Base-by-base conservation (phyloP, 2,329 filamentous ascomycete genomes). In the Aspergillus novoparasiticus region DNA sequence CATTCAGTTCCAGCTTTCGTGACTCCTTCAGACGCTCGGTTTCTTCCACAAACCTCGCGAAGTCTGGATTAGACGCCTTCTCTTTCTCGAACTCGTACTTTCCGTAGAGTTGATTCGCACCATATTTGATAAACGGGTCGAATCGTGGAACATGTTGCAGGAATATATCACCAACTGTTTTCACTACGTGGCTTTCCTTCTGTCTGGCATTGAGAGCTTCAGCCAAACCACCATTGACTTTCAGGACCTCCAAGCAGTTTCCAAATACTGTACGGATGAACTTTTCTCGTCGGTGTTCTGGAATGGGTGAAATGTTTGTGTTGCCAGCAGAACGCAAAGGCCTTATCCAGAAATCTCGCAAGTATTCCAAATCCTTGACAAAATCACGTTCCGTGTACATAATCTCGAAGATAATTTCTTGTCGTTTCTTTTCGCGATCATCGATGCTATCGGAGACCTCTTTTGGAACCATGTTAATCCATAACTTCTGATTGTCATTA, bases 381-480 rank as follows among this genome's bases (percentile, higher is more conserved):
- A 99, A 99, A 80, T 99, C 95, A 70, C 95, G 88, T 78, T 99
- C 95, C 0, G 95, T 99, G 80, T 99, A 99, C 88, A 96, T 97
- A 66, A 98, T 89, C 77, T 99, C 95, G 6, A 94, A 97, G 64
- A 99, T 97, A 70, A 99, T 92, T 75, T 99, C 95, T 76, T 99
- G 95, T 51, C 95, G 88, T 82, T 98, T 98, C 88, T 97, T 96
- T 78, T 99, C 95, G 69, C 87, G 88, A 69, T 99, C 95, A 57
- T 89, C 89, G 34, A 97, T 90, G 73, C 90, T 92, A 70, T 98
- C 94, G 0, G 94, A 93, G 62, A 99, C 84, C 76, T 98, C 95
- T 77, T 97, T 95, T 0, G 94, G 92, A 41, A 99, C 95, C 16
- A 94, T 97, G 77, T 98, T 98, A 79, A 99, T 99, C 95, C 95